A percentile compares a stretch with the other conserved stretches of the same genome.
phyloP scores from a whole-genome alignment of 495 filamentous ascomycete species.

The Lophium mytilinum region DNA sequence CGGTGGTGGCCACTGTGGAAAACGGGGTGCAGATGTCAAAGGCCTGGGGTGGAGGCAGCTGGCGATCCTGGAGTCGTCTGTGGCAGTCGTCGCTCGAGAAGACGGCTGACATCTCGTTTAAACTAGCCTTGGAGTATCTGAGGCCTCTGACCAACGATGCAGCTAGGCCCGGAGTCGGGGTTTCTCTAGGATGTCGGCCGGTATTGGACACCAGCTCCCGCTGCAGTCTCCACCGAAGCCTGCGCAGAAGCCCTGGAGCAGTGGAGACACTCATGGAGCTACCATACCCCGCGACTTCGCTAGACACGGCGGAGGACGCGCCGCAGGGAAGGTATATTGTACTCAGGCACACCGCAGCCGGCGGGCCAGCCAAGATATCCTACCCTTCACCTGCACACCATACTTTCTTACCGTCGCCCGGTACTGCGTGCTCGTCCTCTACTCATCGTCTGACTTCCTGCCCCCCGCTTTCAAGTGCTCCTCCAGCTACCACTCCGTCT shows the following conservation, averaged over 20 bases:
- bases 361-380: too few relatives aligned
- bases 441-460: background rate
- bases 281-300: constrained; percentile 24
- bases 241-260: background rate
- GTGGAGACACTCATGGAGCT: background rate
- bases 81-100: background rate
- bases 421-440: background rate
- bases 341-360: constrained; percentile 22
- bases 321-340: constrained; percentile 23
- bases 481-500: background rate
- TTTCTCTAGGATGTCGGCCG: constrained; percentile 9
- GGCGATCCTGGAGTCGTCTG: constrained; percentile 14
- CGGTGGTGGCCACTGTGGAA: constrained; percentile 16
- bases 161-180: constrained; percentile 21
- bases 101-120: constrained; percentile 15
- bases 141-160: constrained; percentile 20
- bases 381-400: constrained; percentile 5
- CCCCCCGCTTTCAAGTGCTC: background rate
- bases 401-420: constrained; percentile 3
- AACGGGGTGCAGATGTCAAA: constrained; percentile 23
- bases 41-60: constrained; percentile 17
- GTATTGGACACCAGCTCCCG: constrained; percentile 20
- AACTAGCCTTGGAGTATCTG: constrained; percentile 13
- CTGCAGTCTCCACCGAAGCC: constrained; percentile 2
- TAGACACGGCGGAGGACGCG: constrained; percentile 11